A percentile compares a stretch with the other conserved stretches of the same genome.
Conservation (phyloP, 192 early-diverging fungal genomes). For the Glomus cerebriforme region DNA sequence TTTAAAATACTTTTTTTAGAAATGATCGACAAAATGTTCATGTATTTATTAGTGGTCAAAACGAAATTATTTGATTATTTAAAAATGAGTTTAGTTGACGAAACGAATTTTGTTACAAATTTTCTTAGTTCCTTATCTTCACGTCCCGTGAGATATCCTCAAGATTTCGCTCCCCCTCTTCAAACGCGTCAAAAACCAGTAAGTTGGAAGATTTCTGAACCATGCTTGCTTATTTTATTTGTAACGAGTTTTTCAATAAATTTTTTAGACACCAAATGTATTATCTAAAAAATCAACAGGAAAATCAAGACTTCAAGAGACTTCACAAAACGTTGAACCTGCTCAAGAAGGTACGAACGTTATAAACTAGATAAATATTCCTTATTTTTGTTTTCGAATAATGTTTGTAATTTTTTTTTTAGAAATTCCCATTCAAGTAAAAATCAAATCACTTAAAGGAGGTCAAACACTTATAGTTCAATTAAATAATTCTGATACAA, state of each 20-base stretch:
- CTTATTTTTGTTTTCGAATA: neutral
- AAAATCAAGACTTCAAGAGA: constrained; percentile 11
- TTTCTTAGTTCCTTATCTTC: constrained; percentile 11
- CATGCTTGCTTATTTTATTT: neutral
- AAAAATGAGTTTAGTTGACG: constrained; percentile 23
- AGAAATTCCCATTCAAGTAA: constrained; percentile 39
- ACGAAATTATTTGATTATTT: too few species aligned
- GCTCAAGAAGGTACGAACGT: neutral
- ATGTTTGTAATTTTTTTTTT: neutral
- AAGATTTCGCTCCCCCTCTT: constrained; percentile 28
- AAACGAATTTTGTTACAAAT: constrained; percentile 22
- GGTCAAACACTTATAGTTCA: constrained; percentile 40
- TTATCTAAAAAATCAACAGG: neutral
- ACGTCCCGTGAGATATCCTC: constrained; percentile 23
- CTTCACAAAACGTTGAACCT: neutral
- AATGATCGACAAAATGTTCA: too few species aligned
- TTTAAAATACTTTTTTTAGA: too few species aligned
- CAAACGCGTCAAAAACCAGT: constrained; percentile 22
- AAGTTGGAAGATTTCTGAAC: neutral
- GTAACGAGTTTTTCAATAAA: too few species aligned
- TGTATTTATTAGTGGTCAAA: too few species aligned
- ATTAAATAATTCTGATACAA: constrained; percentile 43
- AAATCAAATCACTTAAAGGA: constrained; percentile 47
- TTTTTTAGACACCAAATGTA: neutral
- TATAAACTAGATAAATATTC: neutral